Base-by-base conservation (phyloP, 768 basidiomycete species). In the Pisolithus sp. region DNA sequence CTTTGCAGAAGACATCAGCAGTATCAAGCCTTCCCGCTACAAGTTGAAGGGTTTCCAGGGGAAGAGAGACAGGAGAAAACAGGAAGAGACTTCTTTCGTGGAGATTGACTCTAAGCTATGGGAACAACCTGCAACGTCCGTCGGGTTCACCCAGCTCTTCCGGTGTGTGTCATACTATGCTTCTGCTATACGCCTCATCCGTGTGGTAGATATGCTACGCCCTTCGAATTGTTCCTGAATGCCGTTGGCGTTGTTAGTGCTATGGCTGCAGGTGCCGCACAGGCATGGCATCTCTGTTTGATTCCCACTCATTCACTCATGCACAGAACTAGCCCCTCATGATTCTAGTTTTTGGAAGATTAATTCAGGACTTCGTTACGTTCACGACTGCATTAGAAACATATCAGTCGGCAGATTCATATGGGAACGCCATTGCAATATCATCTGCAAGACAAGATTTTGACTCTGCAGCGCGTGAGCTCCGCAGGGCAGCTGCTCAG, bases 241-340 rank as follows among this genome's bases (percentile, higher is more conserved):
- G 59, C 74, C 18, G 73, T 95, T 55, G 93, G 90, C 24, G 49
- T 95, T 21, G 59, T 89, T 9, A 77, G 80, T 8, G 89, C 93
- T 0, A 78, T 75, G n/a, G 84, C 75, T 0, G 83, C 86, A 18
- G 93, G 93, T 20, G 85, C 89, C 23, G 82, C 91, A 24, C 89
- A 92, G 75, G 87, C 88, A 54, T 59, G 18, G 47, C 23, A 12
- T 48, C 9, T 46, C 48, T 37, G 51, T 28, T 44, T 7, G 13
- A 30, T 18, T 38, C 10, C 23, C 42, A 5, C 39, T 20, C 24
- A 4, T 34, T 20, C 52, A 46, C 24, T 37, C 7, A 54, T 1
- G 2, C 28, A 20, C 13, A 40, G 5, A 50, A 1, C 9, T 24
- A 87, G 82, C 86, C 86, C 5, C 72, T 88, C 12, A 34, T 34